These are phyloP conservation scores for Avena sativa DNA, from an alignment of 176 grass and related monocot genomes.

Conservation along the genomic window DNA sequence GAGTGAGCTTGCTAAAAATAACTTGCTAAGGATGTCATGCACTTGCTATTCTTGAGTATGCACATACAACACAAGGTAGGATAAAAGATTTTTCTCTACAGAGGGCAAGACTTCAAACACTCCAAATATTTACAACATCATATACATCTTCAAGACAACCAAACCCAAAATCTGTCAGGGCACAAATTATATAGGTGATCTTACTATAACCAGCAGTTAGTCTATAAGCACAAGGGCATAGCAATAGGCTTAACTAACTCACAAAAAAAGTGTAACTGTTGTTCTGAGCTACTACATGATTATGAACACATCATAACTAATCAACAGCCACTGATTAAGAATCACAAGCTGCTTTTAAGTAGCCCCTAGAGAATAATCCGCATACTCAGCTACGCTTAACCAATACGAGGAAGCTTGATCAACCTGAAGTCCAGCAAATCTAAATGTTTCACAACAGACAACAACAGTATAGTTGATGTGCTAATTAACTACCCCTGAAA, in stretches of 20 bases:
- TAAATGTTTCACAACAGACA: conserved; percentile 22
- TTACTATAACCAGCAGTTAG: background rate
- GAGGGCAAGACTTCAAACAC: background rate
- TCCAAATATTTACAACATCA: background rate
- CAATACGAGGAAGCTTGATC: background rate
- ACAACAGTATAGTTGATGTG: background rate
- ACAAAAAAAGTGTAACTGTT: background rate
- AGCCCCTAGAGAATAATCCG: background rate
- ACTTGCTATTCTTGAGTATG: background rate
- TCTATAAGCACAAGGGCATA: conserved; percentile 20
- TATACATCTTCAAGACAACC: conserved; percentile 28
- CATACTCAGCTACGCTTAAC: conserved; percentile 7
- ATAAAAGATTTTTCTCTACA: background rate
- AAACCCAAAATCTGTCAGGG: background rate
- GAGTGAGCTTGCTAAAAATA: background rate
- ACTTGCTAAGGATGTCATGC: background rate
- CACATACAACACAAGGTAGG: background rate
- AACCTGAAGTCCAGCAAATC: background rate
- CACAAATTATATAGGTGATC: background rate
- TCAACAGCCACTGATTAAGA: background rate
- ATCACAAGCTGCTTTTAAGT: background rate
- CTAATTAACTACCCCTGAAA: background rate
- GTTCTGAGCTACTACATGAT: background rate
- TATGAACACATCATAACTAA: background rate
- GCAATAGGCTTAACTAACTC: conserved; percentile 5